Evolutionary conservation across 2,329 filamentous ascomycete species (phyloP).

Genomic region (Aspergillus uvarum): DNA sequence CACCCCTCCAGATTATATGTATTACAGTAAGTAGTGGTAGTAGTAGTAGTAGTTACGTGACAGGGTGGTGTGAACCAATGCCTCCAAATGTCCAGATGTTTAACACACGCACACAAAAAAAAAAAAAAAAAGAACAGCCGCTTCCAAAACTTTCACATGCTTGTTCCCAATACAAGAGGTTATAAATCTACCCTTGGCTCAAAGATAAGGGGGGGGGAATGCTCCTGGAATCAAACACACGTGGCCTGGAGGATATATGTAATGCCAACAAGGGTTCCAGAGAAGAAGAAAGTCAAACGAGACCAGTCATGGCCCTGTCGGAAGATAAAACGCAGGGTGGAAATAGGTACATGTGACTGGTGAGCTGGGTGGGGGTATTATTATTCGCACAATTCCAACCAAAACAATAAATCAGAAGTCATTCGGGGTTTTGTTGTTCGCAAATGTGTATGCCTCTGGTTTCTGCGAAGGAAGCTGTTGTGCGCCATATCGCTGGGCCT

Average conservation of each 20-base stretch:
- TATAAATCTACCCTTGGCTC: slow-evolving; percentile 8
- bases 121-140: slow-evolving; percentile 17
- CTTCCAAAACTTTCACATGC: slow-evolving; percentile 31
- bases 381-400: not conserved
- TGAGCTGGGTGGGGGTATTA: not conserved
- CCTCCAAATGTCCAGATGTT: slow-evolving; percentile 23
- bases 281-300: slow-evolving; percentile 10
- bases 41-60: slow-evolving; percentile 24
- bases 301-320: not conserved
- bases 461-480: slow-evolving; percentile 44
- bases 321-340: not conserved
- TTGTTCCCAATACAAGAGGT: slow-evolving; percentile 16
- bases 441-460: slow-evolving; percentile 46
- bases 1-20: slow-evolving; percentile 15
- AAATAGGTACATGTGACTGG: slow-evolving; percentile 1
- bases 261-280: slow-evolving; percentile 5
- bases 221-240: slow-evolving; percentile 16
- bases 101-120: not conserved
- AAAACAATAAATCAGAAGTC: slow-evolving; percentile 27
- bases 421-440: slow-evolving; percentile 42
- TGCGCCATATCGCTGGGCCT: slow-evolving; percentile 44
- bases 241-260: slow-evolving; percentile 13
- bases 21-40: slow-evolving; percentile 16
- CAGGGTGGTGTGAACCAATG: slow-evolving; percentile 8
- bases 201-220: slow-evolving; percentile 18